phyloP scores from a whole-genome alignment of 1,284 basidiomycete species.

The Naganishia albida region DNA sequence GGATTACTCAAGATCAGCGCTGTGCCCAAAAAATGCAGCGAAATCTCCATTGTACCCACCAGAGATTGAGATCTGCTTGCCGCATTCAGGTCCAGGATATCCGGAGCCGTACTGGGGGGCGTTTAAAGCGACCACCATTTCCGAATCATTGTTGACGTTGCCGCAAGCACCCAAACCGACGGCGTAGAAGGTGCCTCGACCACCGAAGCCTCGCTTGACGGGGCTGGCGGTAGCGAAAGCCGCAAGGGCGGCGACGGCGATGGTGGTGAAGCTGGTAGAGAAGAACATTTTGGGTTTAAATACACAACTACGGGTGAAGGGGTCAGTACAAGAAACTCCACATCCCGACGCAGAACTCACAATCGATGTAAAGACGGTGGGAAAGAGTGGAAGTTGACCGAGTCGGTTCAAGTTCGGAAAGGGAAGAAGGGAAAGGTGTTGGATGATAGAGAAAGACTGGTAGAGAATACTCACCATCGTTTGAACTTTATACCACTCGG shows the following conservation, averaged over 20 bases:
- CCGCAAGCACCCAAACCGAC: conserved; percentile 38
- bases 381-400: conserved; percentile 8
- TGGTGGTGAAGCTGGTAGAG: conserved; percentile 8
- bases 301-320: too few species aligned
- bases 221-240: conserved; percentile 12
- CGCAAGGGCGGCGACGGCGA: conserved; percentile 13
- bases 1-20: too few species aligned
- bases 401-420: conserved; percentile 2
- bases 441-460: background rate
- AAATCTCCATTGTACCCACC: too few species aligned
- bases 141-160: conserved; percentile 33
- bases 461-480: too few species aligned
- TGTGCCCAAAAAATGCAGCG: too few species aligned
- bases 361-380: conserved; percentile 7
- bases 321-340: background rate
- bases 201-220: conserved; percentile 32
- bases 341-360: background rate
- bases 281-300: conserved; percentile 17
- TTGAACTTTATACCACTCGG: too few species aligned
- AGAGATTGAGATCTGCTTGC: conserved; percentile 43
- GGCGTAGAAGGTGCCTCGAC: conserved; percentile 36
- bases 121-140: conserved; percentile 34
- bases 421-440: conserved; percentile 7
- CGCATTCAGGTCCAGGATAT: conserved; percentile 56
- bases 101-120: conserved; percentile 42